phyloP scores from a whole-genome alignment of 225 moss, liverwort and hornwort species.

The Rhytidiadelphus loreus region DNA sequence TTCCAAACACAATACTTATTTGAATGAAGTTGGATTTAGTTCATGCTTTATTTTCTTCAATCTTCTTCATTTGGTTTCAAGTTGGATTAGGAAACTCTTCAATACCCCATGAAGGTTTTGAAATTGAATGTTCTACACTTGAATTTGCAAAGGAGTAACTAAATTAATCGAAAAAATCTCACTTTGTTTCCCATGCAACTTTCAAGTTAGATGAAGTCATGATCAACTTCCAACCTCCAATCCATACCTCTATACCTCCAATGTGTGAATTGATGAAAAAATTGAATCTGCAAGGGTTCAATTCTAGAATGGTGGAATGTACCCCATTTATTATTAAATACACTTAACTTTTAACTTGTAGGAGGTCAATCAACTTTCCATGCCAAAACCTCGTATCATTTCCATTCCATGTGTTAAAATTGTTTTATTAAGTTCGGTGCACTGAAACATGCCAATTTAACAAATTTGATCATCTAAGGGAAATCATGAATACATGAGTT shows the following conservation, averaged over 20 bases:
- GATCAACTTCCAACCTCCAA: not conserved
- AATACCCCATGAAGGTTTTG: not conserved
- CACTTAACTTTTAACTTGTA: not conserved
- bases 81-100: not conserved
- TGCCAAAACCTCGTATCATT: not conserved
- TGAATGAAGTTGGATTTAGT: not conserved
- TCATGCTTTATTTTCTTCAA: not conserved
- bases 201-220: not conserved
- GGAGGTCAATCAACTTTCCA: not conserved
- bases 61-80: not conserved
- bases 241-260: not conserved
- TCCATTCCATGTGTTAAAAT: not conserved
- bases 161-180: not conserved
- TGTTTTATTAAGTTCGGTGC: not conserved
- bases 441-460: not conserved
- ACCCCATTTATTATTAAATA: not conserved
- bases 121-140: not conserved
- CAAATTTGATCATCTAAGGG: not conserved
- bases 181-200: not conserved
- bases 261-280: not conserved
- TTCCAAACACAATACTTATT: not conserved
- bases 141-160: not conserved
- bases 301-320: not conserved
- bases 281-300: not conserved
- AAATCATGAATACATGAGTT: not conserved